Evolutionary conservation across 2,329 filamentous ascomycete species (phyloP), one percentile per base, ranked within the genome.

Genomic region (Xylariaceae sp.): DNA sequence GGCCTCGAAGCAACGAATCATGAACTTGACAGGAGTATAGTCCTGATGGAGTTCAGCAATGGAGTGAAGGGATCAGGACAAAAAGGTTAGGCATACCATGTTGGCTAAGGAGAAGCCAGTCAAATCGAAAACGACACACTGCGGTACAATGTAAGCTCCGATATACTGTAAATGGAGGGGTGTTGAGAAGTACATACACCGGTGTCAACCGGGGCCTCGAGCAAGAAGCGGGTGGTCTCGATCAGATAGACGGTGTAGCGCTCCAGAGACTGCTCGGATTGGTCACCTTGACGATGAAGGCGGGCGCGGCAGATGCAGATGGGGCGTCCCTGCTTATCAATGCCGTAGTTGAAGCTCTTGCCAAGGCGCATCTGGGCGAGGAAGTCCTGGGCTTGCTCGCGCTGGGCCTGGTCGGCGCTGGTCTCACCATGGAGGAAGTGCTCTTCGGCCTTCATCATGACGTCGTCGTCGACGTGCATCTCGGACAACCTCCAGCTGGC

Each of bases 1-100:
- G 49, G 93, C 93, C 71, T 98, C 93, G 63, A 98, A 98, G 67
- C 91, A 95, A 68, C 95, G 95, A 67, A 98, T 96, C 86, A 98
- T 96, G 70, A 97, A 98, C 62, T 95, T 98, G 46, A 98, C 88
- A 1, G 93, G 92, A 0, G 87, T 81, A 65, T 97, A 97, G 66
- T 98, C 93, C 82, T 85, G 25, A 22, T 23, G 14, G 21, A 20
- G n/a, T 47, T 65, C 27, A 61, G 58, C 27, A 43, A 53, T n/a
- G n/a, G n/a, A 10, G 17, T 14, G 8, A 21, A 11, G 11, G 29
- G 6, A n/a, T 17, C 6, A 7, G 16, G 7, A 25, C 20, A 19
- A 35, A 6, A 14, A 37, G 22, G 40, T 17, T 16, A 19, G 29
- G 57, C 72, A 62, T 69, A 84, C 82, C 93, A 98, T 97, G 68